Base-by-base conservation (phyloP, 1,284 basidiomycete species). In the Papiliotrema terrestris region DNA sequence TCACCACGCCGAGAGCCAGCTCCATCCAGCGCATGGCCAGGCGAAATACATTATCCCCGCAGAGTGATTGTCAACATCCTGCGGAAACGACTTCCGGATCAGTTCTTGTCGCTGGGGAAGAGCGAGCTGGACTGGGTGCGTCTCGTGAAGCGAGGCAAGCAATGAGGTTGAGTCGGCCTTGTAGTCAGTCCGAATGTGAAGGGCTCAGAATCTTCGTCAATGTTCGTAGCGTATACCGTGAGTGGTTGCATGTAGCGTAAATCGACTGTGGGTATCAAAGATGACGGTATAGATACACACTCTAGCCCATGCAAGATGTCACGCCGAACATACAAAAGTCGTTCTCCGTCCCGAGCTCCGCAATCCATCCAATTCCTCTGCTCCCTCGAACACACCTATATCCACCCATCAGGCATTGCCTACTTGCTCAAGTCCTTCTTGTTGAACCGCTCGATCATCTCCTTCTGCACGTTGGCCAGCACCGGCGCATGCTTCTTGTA, bases 401-500 rank as follows among this genome's bases (percentile, higher is more conserved):
- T 20, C 8, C 14, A n/a, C 20, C 36, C 3, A 20, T 23, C 8
- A 14, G 23, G 8, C 20, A 9, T n/a, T 26, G 15, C 36, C 57
- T 63, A 66, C 51, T 63, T 61, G 50, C 58, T 65, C 54, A 53
- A 17, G 14, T 8, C 6, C 59, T 82, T 82, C 77, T 84, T 84
- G 67, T 80, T 79, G 71, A 84, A 86, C 43, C 81, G 83, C 42
- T 87, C 85, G 57, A 84, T 82, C 77, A 92, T 84, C 55, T 93
- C 89, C 69, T 83, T 86, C 77, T 97, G 93, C 11, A 93, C 78
- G 68, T 89, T 86, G 20, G 90, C 88, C 67, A 97, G 79, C n/a
- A 96, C 93, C 14, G 92, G 89, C 72, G 84, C 79, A 71, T 97
- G 90, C 36, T 78, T 83, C 85, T 90, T 91, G 78, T 95, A 96